Percentiles rank a stretch among this genome's conserved stretches.
Conservation (phyloP, 2,329 filamentous ascomycete species). For the Ascochyta pisi region DNA sequence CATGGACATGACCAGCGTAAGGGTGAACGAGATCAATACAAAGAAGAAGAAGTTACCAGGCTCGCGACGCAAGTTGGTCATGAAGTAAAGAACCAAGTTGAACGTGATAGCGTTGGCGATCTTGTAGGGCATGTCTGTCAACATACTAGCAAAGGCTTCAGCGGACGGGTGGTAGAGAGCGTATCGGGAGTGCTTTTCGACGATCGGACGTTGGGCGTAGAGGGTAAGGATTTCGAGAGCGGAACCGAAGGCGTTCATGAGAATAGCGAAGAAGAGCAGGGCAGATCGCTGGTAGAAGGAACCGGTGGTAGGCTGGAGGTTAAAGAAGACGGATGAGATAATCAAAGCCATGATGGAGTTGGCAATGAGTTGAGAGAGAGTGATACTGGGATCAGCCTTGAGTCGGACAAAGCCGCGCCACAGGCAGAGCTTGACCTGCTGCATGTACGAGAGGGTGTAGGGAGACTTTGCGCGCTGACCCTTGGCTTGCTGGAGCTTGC, state of each 20-base stretch:
- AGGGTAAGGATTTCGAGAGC: slow-evolving; percentile 85
- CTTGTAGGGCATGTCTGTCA: slow-evolving; percentile 86
- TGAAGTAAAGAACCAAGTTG: slow-evolving; percentile 84
- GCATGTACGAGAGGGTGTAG: slow-evolving; percentile 77
- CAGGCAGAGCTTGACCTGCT: slow-evolving; percentile 81
- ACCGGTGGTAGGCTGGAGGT: slow-evolving; percentile 67
- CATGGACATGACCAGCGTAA: slow-evolving; percentile 82
- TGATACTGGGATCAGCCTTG: slow-evolving; percentile 76
- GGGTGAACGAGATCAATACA: slow-evolving; percentile 75
- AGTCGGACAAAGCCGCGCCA: slow-evolving; percentile 81
- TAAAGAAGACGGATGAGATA: slow-evolving; percentile 81
- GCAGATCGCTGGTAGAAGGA: slow-evolving; percentile 83
- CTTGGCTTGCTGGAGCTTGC: slow-evolving; percentile 56
- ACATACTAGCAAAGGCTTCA: slow-evolving; percentile 86
- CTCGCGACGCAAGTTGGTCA: slow-evolving; percentile 79
- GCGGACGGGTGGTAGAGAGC: slow-evolving; percentile 89
- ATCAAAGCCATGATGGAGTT: slow-evolving; percentile 81
- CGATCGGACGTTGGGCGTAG: slow-evolving; percentile 87
- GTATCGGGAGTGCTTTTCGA: slow-evolving; percentile 87
- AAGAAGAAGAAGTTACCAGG: slow-evolving; percentile 85
- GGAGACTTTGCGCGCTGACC: slow-evolving; percentile 71
- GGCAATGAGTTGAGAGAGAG: slow-evolving; percentile 70
- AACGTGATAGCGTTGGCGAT: slow-evolving; percentile 75
- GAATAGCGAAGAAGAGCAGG: slow-evolving; percentile 84
- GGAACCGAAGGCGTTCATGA: slow-evolving; percentile 84